A percentile compares a stretch with the other conserved stretches of the same genome.
Conservation (phyloP, 2,329 filamentous ascomycete genomes). For the Colletotrichum destructivum region DNA sequence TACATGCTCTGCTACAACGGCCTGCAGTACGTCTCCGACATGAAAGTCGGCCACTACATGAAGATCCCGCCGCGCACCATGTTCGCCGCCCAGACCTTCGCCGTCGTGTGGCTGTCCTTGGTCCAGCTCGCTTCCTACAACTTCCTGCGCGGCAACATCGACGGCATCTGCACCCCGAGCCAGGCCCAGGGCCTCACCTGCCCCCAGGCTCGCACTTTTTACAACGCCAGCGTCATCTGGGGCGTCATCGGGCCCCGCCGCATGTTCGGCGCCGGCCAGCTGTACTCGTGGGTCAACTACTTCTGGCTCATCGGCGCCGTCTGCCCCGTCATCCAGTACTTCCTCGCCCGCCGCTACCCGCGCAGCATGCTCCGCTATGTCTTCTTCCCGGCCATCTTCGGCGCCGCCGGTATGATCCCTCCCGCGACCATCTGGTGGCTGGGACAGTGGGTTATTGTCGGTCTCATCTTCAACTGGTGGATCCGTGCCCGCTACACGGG, state of each 20-base stretch:
- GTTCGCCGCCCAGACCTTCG: slow-evolving; percentile 61
- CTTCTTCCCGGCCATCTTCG: slow-evolving; percentile 68
- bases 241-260: slow-evolving; percentile 66
- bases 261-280: slow-evolving; percentile 55
- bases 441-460: slow-evolving; percentile 68
- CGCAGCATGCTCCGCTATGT: slow-evolving; percentile 63
- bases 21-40: slow-evolving; percentile 62
- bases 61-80: slow-evolving; percentile 67
- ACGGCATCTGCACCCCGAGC: slow-evolving; percentile 64
- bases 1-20: slow-evolving; percentile 64
- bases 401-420: slow-evolving; percentile 64
- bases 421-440: slow-evolving; percentile 71
- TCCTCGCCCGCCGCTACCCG: slow-evolving; percentile 63
- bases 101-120: slow-evolving; percentile 57
- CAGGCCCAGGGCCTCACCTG: slow-evolving; percentile 69
- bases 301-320: slow-evolving; percentile 68
- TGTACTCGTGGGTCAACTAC: slow-evolving; percentile 66
- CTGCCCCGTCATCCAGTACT: slow-evolving; percentile 64
- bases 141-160: slow-evolving; percentile 63
- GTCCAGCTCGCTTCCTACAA: slow-evolving; percentile 57
- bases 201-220: slow-evolving; percentile 71
- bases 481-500: slow-evolving; percentile 65
- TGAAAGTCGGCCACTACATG: slow-evolving; percentile 69
- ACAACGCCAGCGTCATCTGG: slow-evolving; percentile 73
- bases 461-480: slow-evolving; percentile 69